Base-by-base conservation (phyloP, 2,329 filamentous ascomycete genomes). In the Helminthosporium solani region DNA sequence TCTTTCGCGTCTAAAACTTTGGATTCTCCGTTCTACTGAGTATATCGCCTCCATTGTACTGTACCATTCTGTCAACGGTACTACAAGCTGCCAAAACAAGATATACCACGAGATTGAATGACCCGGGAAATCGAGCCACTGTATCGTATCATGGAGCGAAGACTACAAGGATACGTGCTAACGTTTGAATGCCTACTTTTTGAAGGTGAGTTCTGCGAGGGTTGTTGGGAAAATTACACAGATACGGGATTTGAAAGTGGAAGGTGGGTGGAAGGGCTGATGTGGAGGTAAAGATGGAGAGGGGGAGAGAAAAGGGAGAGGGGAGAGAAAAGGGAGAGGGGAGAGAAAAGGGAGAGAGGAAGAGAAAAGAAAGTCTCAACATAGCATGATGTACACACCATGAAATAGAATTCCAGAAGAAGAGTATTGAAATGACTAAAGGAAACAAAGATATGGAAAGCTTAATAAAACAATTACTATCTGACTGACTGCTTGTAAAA, bases 81-180 rank as follows among this genome's bases (percentile, higher is more conserved):
- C 25, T 12, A 27, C 25, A 12, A 27, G 71, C 71, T 15, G 64
- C 64, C 21, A 66, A 57, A 38, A 53, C 71, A 25, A 78, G 78
- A 48, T 70, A 79, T 44, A 46, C 59, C 64, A 66, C 21, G 67
- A 70, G 35, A 70, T 81, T 30, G 73, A 68, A 37, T 65, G 70
- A 20, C 78, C 79, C 14, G 76, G 70, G 53, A 70, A 70, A 27
- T 64, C 82, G 9, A 67, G 74, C 8, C 74, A 82, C n/a, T n/a
- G n/a, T n/a, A n/a, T n/a, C 49, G 70, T 78, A 1, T 80, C 80
- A 0, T 80, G 77, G 72, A 78, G 78, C 47, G 81, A 83, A 7
- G 77, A 83, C 49, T 85, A 83, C 43, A 79, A 84, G 58, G 80
- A 78, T 58, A 84, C n/a, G n/a, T n/a, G n/a, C n/a, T n/a, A n/a